Conservation (phyloP, 2,329 filamentous ascomycete species). For the Cadophora sp. region DNA sequence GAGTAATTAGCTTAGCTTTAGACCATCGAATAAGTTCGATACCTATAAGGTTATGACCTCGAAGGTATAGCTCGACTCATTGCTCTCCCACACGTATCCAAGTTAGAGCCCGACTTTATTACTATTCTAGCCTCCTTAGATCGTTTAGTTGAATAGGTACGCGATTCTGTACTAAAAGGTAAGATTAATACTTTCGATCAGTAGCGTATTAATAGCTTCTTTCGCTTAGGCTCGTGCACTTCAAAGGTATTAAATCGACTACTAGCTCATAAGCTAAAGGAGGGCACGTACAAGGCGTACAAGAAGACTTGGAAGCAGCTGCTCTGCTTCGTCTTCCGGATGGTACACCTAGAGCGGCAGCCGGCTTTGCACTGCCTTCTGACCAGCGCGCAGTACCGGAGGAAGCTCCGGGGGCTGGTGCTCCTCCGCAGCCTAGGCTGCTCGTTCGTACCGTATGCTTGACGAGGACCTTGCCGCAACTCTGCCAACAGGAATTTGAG, state of each 20-base stretch:
- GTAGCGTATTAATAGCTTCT: background rate
- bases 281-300: background rate
- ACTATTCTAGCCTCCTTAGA: background rate
- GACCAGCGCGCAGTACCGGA: background rate
- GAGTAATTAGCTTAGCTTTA: background rate
- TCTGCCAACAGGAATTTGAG: background rate
- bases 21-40: background rate
- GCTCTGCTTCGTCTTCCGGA: background rate
- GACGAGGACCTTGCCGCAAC: background rate
- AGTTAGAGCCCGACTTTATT: background rate
- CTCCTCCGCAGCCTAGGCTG: background rate
- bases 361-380: background rate
- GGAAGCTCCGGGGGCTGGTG: background rate
- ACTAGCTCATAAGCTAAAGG: background rate
- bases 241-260: background rate
- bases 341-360: background rate
- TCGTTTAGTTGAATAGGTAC: background rate
- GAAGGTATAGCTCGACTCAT: background rate
- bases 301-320: background rate
- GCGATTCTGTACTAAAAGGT: background rate
- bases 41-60: background rate
- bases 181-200: background rate
- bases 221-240: background rate
- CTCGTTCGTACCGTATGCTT: background rate
- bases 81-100: background rate